phyloP scores from a whole-genome alignment of 2,329 filamentous ascomycete genomes.

The Penicillium sp. region DNA sequence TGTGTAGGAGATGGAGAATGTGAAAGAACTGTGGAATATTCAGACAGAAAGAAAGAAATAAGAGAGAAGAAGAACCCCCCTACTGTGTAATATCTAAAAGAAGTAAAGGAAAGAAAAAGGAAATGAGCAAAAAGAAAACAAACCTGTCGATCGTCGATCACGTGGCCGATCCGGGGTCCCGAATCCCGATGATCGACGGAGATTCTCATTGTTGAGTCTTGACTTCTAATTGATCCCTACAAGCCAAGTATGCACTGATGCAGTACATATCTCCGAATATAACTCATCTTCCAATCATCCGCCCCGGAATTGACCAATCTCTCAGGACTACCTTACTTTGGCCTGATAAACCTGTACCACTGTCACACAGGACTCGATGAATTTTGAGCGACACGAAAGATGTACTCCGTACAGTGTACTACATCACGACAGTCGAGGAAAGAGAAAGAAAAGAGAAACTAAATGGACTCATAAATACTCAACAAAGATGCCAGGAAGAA shows the following conservation, averaged over 20 bases:
- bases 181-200: too few relatives aligned
- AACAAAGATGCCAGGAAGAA: background rate
- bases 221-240: too few relatives aligned
- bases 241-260: too few relatives aligned
- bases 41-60: background rate
- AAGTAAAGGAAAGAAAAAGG: too few relatives aligned
- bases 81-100: background rate
- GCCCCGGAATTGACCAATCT: background rate
- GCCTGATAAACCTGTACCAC: background rate
- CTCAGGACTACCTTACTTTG: background rate
- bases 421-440: background rate
- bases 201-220: background rate
- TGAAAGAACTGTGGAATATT: background rate
- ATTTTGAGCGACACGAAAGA: background rate
- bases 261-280: background rate
- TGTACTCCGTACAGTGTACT: conserved; percentile 7
- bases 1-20: background rate
- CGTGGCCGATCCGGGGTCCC: background rate
- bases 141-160: background rate
- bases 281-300: background rate
- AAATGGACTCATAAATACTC: background rate
- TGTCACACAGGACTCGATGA: conserved; percentile 15
- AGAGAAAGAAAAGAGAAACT: background rate
- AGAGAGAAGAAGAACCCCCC: background rate
- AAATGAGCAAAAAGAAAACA: background rate